phyloP scores from a whole-genome alignment of 352 stramenopile genomes.

The Phytophthora pistaciae region DNA sequence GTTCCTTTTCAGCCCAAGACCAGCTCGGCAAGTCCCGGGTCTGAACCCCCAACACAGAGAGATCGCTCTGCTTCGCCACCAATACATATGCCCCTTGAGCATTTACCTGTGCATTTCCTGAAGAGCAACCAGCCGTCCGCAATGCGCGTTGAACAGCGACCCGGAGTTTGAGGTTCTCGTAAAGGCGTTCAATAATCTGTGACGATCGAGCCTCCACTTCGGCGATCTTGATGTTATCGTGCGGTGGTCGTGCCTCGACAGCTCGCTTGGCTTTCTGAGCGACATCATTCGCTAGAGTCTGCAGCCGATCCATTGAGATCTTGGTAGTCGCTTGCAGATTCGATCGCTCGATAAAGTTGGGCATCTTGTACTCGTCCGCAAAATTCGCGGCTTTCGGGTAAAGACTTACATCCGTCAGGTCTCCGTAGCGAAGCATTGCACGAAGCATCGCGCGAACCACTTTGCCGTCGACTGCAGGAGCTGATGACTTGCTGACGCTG shows the following conservation, averaged over 20 bases:
- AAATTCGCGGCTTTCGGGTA: slow-evolving; percentile 66
- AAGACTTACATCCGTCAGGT: slow-evolving; percentile 78
- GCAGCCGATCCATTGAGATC: slow-evolving; percentile 58
- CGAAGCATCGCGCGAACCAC: slow-evolving; percentile 78
- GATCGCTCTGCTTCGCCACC: slow-evolving; percentile 73
- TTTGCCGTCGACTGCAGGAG: slow-evolving; percentile 52
- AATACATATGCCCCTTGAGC: slow-evolving; percentile 77
- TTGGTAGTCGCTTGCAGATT: slow-evolving; percentile 68
- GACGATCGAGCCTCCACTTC: slow-evolving; percentile 82
- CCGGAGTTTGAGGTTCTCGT: slow-evolving; percentile 88
- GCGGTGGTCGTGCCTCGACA: slow-evolving; percentile 56
- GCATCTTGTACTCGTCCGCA: slow-evolving; percentile 80
- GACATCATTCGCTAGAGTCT: slow-evolving; percentile 73
- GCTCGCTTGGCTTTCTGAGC: slow-evolving; percentile 58
- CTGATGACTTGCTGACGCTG: slow-evolving; percentile 39
- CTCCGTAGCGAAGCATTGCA: slow-evolving; percentile 78
- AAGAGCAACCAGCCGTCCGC: slow-evolving; percentile 50
- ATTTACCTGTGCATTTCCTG: slow-evolving; percentile 45
- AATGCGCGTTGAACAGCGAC: slow-evolving; percentile 84
- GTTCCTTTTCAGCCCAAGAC: slow-evolving; percentile 84
- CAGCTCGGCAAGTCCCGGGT: slow-evolving; percentile 73
- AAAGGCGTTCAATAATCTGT: slow-evolving; percentile 84
- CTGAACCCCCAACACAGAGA: slow-evolving; percentile 69
- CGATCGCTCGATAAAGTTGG: slow-evolving; percentile 77
- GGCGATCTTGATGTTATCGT: slow-evolving; percentile 80